Base-by-base conservation (phyloP, 2,329 filamentous ascomycete species). In the Aspergillus sp. region DNA sequence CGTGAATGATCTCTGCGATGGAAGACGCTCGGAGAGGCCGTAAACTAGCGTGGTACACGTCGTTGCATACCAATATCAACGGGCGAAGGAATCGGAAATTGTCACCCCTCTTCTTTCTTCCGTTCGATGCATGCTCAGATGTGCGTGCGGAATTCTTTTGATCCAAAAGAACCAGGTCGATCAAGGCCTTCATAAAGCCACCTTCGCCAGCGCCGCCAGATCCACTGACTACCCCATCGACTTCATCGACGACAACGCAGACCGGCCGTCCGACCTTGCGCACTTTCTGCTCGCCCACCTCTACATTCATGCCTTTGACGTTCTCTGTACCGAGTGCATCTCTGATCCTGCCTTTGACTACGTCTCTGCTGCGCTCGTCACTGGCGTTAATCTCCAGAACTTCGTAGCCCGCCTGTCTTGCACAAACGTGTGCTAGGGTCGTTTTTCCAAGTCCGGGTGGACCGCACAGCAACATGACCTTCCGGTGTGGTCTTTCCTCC, bases 341-440 rank as follows among this genome's bases (percentile, higher is more conserved):
- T 68, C 91, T 86, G 67, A 99, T 97, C 17, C 93, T 86, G 7
- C 92, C 92, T 73, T 91, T 95, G 41, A 99, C 95, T 1, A 99
- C 92, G 71, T 94, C 89, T 31, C 86, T 85, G 72, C 92, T 97
- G 70, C 95, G 86, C 73, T 99, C 96, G 72, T 99, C 95, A 70
- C 94, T 98, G 8, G 96, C 95, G 71, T 99, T 99, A 78, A 99
- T 96, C 75, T 99, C 95, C 73, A 98, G 86, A 1, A 96, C 91
- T 71, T 98, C 95, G 71, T 99, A 99, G 0, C 95, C 95, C 5
- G 95, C 95, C 77, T 99, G 95, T 68, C 85, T 89, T 0, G 96
- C 96, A 74, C 95, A 98, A 0, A 99, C 95, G 77, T 99, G 95
- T 1, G 95, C 95, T 52, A 99, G 77, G 0, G 95, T 99, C 0